A percentile compares a stretch with the other conserved stretches of the same genome.
Evolutionary conservation across 2,329 filamentous ascomycete species (phyloP).

Genomic region (Fusarium xylarioides): DNA sequence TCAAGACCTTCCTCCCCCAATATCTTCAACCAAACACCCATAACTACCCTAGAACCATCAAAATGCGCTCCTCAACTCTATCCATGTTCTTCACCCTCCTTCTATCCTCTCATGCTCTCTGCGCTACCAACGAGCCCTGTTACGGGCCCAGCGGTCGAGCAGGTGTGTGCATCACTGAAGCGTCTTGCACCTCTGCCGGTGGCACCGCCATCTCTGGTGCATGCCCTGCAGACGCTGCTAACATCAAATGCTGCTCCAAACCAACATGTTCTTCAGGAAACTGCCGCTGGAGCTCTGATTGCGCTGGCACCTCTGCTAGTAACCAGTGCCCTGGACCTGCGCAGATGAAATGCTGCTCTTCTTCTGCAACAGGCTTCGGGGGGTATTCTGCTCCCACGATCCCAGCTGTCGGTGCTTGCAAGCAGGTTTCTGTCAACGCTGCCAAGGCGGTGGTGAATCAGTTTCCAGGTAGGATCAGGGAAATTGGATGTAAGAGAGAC

Average conservation of each 20-base stretch:
- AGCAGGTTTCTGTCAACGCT: constrained; percentile 48
- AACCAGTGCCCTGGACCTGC: constrained; percentile 51
- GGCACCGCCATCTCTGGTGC: constrained; percentile 50
- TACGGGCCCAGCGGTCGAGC: constrained; percentile 37
- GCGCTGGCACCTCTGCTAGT: constrained; percentile 42
- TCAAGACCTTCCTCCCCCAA: neutral
- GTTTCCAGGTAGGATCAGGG: constrained; percentile 48
- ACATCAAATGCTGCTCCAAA: constrained; percentile 56
- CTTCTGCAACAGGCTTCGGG: constrained; percentile 45
- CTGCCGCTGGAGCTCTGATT: constrained; percentile 52
- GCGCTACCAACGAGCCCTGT: constrained; percentile 47
- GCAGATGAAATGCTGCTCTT: constrained; percentile 52
- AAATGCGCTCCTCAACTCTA: constrained; percentile 30
- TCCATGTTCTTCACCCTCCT: constrained; percentile 24
- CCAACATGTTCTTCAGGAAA: constrained; percentile 48
- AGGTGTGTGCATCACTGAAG: constrained; percentile 52
- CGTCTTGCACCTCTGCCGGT: constrained; percentile 48
- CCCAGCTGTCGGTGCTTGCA: constrained; percentile 49
- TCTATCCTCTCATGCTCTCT: constrained; percentile 25
- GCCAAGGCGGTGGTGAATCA: constrained; percentile 48
- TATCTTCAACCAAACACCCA: neutral
- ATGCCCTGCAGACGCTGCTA: constrained; percentile 50
- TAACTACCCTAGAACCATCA: neutral
- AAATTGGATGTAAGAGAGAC: constrained; percentile 48
- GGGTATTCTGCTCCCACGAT: constrained; percentile 47